These are phyloP conservation scores for Zoysia japonica DNA, from an alignment of 176 grass and related monocot genomes.

Conservation along the genomic window DNA sequence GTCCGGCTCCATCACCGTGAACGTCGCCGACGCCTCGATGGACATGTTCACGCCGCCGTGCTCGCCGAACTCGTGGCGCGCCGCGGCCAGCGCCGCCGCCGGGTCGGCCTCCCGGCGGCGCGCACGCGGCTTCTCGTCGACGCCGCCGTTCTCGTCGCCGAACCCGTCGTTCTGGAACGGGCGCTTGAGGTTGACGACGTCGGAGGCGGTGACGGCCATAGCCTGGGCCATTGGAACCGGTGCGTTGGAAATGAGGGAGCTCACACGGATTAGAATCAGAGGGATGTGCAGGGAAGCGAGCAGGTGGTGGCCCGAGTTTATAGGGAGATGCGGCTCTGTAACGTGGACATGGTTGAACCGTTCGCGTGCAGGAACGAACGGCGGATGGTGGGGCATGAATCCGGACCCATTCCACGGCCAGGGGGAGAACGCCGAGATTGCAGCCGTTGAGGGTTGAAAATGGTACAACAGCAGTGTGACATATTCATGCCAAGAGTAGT, in stretches of 20 bases:
- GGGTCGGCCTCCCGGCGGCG: constrained; percentile 58
- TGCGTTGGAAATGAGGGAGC: not conserved
- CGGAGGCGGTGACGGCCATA: constrained; percentile 40
- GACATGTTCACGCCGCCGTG: constrained; percentile 99
- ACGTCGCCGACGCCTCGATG: constrained; percentile 98
- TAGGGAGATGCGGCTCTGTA: constrained; percentile 10
- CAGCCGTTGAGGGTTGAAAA: not conserved
- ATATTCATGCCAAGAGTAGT: constrained; percentile 1
- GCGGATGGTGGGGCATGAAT: constrained; percentile 40
- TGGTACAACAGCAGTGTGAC: not conserved
- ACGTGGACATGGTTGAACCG: constrained; percentile 17
- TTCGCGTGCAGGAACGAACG: constrained; percentile 8
- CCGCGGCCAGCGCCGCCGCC: constrained; percentile 69
- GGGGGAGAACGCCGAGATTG: constrained; percentile 8
- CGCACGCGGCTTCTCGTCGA: constrained; percentile 29
- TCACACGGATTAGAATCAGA: not conserved
- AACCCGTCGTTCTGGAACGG: constrained; percentile 33
- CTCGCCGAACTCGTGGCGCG: constrained; percentile 94
- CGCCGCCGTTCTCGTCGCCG: constrained; percentile 33
- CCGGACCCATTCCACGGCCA: constrained; percentile 39
- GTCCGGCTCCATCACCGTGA: constrained; percentile 98
- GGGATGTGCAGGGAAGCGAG: constrained; percentile 20
- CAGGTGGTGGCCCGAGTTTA: constrained; percentile 31
- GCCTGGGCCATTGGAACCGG: constrained; percentile 42
- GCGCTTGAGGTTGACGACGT: constrained; percentile 44